Base-by-base conservation (phyloP, 129 eudicot genomes). In the Heracleum sosnowskyi region DNA sequence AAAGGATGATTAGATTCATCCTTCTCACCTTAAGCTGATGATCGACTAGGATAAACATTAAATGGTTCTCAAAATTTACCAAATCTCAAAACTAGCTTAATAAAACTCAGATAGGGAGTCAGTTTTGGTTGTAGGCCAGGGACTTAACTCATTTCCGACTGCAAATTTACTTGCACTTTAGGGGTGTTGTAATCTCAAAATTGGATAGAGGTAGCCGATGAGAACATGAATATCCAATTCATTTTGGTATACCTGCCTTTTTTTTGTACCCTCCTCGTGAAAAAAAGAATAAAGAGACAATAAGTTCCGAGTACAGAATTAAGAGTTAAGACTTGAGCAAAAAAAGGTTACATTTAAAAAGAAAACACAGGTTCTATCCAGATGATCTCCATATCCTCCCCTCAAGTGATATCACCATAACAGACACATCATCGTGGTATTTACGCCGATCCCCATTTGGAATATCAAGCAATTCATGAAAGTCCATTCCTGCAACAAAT, bases 311-410 rank as follows among this genome's bases (percentile, higher is more conserved):
- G 66, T 57, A 2, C 15, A 60, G 68, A 11, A 10, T 60, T 28
- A 0, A n/a, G 34, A 29, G 29, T n/a, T 4, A 66, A 66, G 40
- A 33, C 39, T 2, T 37, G 0, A 66, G 39, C 22, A 74, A 44
- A 74, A 16, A 74, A 44, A 3, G 9, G 37, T 12, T 26, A 44
- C 77, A 44, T 74, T 28, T 29, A 41, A 20, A 42, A 26, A 22
- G 31, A 36, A 22, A 39, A 12, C 47, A 44, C 47, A 16, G 37
- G 15, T 42, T 39, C 24, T 45, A 74, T 78, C 97, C 98, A 3
- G 97, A 93, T 35, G 97, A 91, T 66, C 88, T 90, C 97, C 98
- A 93, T 47, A 93, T 93, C 81, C 97, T 88, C 68, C 97, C 97
- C 84, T 91, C 98, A 16, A 93, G 88, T n/a, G 98, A 93, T 62